phyloP scores from a whole-genome alignment of 2,329 filamentous ascomycete genomes.

The Madurella fahalii region DNA sequence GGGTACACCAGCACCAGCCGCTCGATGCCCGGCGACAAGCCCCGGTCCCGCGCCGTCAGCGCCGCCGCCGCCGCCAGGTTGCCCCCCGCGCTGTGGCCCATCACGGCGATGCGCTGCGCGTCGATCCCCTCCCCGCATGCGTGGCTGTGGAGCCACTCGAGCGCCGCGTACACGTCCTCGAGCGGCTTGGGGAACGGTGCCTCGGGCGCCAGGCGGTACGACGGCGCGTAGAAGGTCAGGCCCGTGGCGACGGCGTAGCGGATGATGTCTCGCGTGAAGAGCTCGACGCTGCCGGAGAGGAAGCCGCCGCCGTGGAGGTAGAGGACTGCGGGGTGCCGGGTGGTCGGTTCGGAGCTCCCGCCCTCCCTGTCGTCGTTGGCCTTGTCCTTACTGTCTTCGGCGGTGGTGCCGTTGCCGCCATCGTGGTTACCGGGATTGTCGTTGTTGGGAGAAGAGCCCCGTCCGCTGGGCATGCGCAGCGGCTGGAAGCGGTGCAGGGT shows the following conservation, averaged over 20 bases:
- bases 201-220: conserved; percentile 49
- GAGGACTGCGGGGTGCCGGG: conserved; percentile 11
- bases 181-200: conserved; percentile 41
- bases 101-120: conserved; percentile 24
- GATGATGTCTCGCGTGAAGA: conserved; percentile 17
- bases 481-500: conserved; percentile 16
- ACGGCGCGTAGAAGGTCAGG: conserved; percentile 34
- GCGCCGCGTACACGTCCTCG: conserved; percentile 35
- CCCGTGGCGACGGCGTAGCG: conserved; percentile 14
- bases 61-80: conserved; percentile 27
- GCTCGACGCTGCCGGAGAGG: conserved; percentile 21
- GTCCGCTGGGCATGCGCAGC: neutral
- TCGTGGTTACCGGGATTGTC: conserved; percentile 19
- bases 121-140: conserved; percentile 24
- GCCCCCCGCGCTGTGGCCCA: conserved; percentile 29
- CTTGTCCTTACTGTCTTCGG: too few relatives aligned
- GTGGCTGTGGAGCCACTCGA: conserved; percentile 34
- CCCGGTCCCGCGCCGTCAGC: conserved; percentile 39
- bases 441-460: neutral
- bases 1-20: conserved; percentile 36
- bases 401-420: conserved; percentile 17
- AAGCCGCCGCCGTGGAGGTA: conserved; percentile 30
- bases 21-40: conserved; percentile 29
- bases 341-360: too few relatives aligned
- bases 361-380: too few relatives aligned